Evolutionary conservation across 2,329 filamentous ascomycete genomes (phyloP), one percentile per base, ranked within the genome.

Genomic region (Pseudocercospora crystallina): DNA sequence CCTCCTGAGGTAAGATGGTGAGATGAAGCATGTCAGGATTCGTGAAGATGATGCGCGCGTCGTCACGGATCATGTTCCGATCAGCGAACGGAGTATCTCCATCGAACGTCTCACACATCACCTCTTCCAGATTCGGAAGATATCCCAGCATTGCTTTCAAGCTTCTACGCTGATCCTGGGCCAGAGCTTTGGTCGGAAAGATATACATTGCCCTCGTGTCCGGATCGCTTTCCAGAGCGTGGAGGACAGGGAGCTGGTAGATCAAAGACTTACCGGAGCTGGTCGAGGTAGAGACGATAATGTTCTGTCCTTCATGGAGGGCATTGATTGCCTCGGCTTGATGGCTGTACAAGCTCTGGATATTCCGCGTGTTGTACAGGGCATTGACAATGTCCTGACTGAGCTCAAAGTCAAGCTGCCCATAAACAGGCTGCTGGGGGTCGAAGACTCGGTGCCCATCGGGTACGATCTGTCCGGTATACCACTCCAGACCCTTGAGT

Each of bases 1-100:
- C 86, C 72, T 99, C 94, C 64, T 96, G 89, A 0, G 94, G 92
- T 3, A 99, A 72, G 20, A 99, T 95, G 0, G 90, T 95, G 31
- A 96, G 83, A 61, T 99, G 94, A 32, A 99, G 78, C 91, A 97
- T 99, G 64, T 99, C 94, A 0, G 94, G 94, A 62, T 99, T 99
- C 0, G 94, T 99, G 65, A 99, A 96, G 43, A 99, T 92, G 56
- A 97, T 90, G 17, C 90, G 81, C 0, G 87, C 94, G 70, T 95
- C 85, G 34, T 97, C 91, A 5, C 92, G 83, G 56, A 99, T 92
- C 26, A 76, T 66, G 58, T 89, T 89, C 15, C 94, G 82, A 54
- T 87, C 85, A 5, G 73, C 70, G 83, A 95, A 91, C 0, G 88
- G 84, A 0, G 94, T 99, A 67, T 99, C 94, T 5, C 94, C 94